Base-by-base conservation (phyloP, 1,284 basidiomycete species). In the Apiotrichum gamsii region DNA sequence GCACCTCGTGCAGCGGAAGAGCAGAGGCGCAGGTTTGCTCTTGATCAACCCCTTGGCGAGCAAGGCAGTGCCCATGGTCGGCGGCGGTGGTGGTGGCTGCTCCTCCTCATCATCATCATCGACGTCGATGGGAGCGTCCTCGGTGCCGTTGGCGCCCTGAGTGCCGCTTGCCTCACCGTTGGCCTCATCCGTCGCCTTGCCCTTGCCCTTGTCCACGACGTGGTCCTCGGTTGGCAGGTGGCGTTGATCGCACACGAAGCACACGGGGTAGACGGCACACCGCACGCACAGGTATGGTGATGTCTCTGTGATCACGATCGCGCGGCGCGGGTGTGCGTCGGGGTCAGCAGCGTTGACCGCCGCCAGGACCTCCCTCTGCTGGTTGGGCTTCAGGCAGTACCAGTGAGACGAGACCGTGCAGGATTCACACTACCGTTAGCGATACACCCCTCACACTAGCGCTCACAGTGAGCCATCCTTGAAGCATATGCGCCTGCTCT, bases 381-480 rank as follows among this genome's bases (percentile, higher is more conserved):
- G 83, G 15, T 74, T 16, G 8, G 28, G 24, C 11, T 32, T 29
- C 14, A 91, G 74, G 64, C 90, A 93, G 28, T 74, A 54, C 86
- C 87, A 93, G 65, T 93, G 89, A 28, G 80, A 80, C 13, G 79
- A 76, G 20, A 87, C 78, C 13, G 83, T 82, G 56, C 89, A 93
- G 65, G 80, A 83, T 36, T 87, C 72, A 62, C 88, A 91, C 73
- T 67, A 24, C 15, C 42, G 43, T 39, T 24, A 40, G 44, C n/a
- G 5, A 6, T n/a, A n/a, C n/a, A n/a, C n/a, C n/a, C n/a, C n/a
- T n/a, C n/a, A n/a, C n/a, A n/a, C n/a, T n/a, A n/a, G n/a, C n/a
- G n/a, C n/a, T n/a, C n/a, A n/a, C n/a, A n/a, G n/a, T n/a, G 49
- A 90, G 80, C 89, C 89, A 93, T 21, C 89, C 89, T 19, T 85